phyloP scores from a whole-genome alignment of 2,329 filamentous ascomycete genomes.

The Aspergillus ibericus region DNA sequence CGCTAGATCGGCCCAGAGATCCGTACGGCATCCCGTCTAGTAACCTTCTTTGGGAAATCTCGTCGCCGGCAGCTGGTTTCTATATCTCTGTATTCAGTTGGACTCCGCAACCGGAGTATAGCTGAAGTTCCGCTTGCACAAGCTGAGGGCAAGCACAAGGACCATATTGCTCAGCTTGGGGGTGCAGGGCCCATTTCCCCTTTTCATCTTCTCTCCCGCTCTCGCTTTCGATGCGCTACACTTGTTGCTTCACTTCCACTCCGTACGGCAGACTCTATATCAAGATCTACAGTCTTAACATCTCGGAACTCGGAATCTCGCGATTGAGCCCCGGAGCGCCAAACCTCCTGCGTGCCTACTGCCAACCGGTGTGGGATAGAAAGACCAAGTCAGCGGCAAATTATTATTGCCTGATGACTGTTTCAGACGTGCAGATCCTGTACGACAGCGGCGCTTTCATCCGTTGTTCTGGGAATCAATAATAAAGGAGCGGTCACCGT shows the following conservation, averaged over 20 bases:
- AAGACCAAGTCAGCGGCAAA: neutral
- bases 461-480: neutral
- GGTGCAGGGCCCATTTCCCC: neutral
- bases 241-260: neutral
- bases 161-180: neutral
- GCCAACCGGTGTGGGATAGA: neutral
- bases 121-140: neutral
- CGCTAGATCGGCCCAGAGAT: neutral
- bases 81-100: neutral
- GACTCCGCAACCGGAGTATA: neutral
- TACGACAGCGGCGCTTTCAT: neutral
- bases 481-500: neutral
- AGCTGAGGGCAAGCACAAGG: neutral
- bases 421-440: neutral
- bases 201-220: neutral
- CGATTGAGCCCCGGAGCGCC: neutral
- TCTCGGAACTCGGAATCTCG: neutral
- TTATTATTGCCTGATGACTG: neutral
- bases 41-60: neutral
- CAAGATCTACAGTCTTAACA: neutral
- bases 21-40: neutral
- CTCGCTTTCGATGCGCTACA: neutral
- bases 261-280: neutral
- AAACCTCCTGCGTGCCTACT: neutral
- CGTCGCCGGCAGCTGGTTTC: neutral